phyloP scores from a whole-genome alignment of 2,329 filamentous ascomycete genomes.

The Biscogniauxia sp. region DNA sequence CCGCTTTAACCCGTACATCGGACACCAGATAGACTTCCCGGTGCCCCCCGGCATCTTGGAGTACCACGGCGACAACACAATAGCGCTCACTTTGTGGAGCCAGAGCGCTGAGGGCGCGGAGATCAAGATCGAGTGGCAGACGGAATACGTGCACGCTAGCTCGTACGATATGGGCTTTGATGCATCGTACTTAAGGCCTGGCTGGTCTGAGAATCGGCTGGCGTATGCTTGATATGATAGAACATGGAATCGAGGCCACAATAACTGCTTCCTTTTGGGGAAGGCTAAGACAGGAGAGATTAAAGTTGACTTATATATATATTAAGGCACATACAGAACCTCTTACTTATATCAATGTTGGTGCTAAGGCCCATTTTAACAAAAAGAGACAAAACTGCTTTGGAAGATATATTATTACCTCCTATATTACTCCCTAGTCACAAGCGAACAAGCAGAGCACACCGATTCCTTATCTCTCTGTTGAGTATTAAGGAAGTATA shows the following conservation, averaged over 20 bases:
- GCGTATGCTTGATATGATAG: conserved; percentile 32
- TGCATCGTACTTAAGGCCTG: conserved; percentile 46
- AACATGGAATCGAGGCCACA: not conserved
- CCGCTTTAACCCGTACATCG: conserved; percentile 58
- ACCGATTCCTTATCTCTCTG: too few species aligned
- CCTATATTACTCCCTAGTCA: too few species aligned
- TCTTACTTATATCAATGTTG: too few species aligned
- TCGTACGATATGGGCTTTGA: conserved; percentile 52
- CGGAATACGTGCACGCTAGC: conserved; percentile 53
- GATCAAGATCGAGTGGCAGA: conserved; percentile 47
- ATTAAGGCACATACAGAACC: not conserved
- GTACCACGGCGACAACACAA: conserved; percentile 56
- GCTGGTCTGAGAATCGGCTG: conserved; percentile 43
- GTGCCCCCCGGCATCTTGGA: conserved; percentile 59
- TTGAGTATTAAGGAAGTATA: too few species aligned
- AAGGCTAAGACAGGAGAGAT: not conserved
- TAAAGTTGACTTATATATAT: not conserved
- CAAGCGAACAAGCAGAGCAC: too few species aligned
- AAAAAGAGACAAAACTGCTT: too few species aligned
- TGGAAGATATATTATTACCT: too few species aligned
- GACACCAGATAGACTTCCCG: conserved; percentile 59
- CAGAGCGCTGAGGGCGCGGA: conserved; percentile 51
- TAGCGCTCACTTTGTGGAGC: conserved; percentile 59
- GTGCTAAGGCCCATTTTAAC: too few species aligned
- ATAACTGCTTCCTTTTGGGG: not conserved